A percentile compares a stretch with the other conserved stretches of the same genome.
Evolutionary conservation across 768 basidiomycete genomes (phyloP).

Genomic region (Solioccasus polychromus): DNA sequence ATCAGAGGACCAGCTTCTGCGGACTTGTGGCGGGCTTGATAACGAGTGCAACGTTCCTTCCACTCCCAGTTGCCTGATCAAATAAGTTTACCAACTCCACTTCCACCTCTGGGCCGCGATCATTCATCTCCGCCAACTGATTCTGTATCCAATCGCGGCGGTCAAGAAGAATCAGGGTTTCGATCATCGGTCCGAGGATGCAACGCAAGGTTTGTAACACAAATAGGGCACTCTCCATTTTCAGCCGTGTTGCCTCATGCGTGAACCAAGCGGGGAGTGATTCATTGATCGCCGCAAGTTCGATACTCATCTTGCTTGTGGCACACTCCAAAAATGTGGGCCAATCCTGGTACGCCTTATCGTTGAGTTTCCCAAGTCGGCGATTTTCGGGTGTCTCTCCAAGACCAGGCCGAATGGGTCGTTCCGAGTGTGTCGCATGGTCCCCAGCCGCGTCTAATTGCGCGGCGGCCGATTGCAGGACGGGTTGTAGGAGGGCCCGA

Average conservation of each 20-base stretch:
- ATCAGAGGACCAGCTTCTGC: slow-evolving; percentile 1
- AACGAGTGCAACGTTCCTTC: slow-evolving; percentile 65
- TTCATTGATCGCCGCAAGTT: slow-evolving; percentile 8
- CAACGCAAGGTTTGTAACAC: slow-evolving; percentile 67
- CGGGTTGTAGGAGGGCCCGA: slow-evolving; percentile 56
- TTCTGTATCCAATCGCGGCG: slow-evolving; percentile 56
- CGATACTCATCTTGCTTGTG: slow-evolving; percentile 26
- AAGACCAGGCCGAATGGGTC: slow-evolving; percentile 22
- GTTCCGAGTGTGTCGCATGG: not conserved
- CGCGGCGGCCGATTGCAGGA: slow-evolving; percentile 14
- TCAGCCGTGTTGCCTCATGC: slow-evolving; percentile 19
- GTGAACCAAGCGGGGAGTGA: slow-evolving; percentile 21
- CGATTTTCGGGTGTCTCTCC: slow-evolving; percentile 42
- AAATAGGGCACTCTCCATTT: slow-evolving; percentile 45
- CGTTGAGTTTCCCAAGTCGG: slow-evolving; percentile 50
- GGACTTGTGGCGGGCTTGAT: slow-evolving; percentile 34
- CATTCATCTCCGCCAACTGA: slow-evolving; percentile 26
- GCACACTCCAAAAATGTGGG: slow-evolving; percentile 41
- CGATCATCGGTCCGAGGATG: slow-evolving; percentile 64
- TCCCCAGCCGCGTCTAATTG: slow-evolving; percentile 1
- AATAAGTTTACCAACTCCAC: slow-evolving; percentile 63
- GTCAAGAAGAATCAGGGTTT: slow-evolving; percentile 63
- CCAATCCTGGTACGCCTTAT: slow-evolving; percentile 51
- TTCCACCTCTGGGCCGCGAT: slow-evolving; percentile 25
- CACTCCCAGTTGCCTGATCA: slow-evolving; percentile 70